Evolutionary conservation across 148 eudicot genomes (phyloP).

Genomic region (Vaccinium corymbosum): DNA sequence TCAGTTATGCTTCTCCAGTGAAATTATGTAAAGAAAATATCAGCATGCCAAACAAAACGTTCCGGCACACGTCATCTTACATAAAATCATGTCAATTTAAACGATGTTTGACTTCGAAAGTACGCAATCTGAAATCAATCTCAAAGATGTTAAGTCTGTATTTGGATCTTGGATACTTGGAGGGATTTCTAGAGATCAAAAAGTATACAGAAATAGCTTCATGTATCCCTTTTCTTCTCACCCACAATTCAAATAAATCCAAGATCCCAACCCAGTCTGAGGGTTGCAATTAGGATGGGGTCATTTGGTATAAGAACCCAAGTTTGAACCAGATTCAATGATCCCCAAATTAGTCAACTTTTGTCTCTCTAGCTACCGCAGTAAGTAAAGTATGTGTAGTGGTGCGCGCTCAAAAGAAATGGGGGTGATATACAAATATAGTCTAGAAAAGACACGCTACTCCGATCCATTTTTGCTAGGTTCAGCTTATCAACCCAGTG

Average conservation of each 20-base stretch:
- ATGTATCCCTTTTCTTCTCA: neutral
- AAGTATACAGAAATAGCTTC: neutral
- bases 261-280: neutral
- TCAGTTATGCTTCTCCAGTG: neutral
- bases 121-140: neutral
- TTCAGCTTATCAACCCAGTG: too few relatives aligned
- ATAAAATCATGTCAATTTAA: neutral
- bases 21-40: neutral
- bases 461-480: too few relatives aligned
- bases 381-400: too few relatives aligned
- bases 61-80: neutral
- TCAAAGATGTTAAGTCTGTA: neutral
- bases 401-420: too few relatives aligned
- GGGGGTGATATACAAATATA: too few relatives aligned
- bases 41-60: neutral
- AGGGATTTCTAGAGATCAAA: neutral
- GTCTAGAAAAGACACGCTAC: too few relatives aligned
- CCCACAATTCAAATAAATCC: neutral
- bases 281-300: neutral
- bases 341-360: too few relatives aligned
- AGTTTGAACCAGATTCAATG: too few relatives aligned
- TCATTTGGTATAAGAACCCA: neutral
- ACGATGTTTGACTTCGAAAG: neutral
- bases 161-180: neutral
- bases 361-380: too few relatives aligned